Conservation (phyloP, 257 asterid genomes). For the Solanum ossicruentum region DNA sequence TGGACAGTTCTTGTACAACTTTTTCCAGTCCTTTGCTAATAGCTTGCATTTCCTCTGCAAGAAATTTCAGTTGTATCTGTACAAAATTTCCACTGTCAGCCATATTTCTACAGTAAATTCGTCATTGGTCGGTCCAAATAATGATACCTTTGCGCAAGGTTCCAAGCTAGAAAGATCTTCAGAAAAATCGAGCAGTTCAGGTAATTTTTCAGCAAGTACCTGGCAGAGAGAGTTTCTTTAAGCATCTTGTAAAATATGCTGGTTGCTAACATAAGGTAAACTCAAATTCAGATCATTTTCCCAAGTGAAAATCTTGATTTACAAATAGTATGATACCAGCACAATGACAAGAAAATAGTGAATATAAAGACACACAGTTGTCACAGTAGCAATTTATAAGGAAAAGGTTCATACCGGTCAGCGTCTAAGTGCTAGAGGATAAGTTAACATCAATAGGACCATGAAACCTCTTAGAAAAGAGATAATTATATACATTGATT, state of each 20-base stretch:
- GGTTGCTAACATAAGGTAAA: background rate
- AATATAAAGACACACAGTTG: background rate
- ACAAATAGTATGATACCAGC: background rate
- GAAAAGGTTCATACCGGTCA: background rate
- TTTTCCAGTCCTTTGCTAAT: conserved; percentile 89
- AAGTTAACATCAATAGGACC: background rate
- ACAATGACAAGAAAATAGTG: background rate
- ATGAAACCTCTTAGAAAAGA: background rate
- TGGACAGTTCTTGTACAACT: conserved; percentile 75
- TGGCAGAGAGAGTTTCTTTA: conserved; percentile 3
- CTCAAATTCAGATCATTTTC: background rate
- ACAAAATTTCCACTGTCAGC: background rate
- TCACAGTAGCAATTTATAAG: background rate
- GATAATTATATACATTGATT: background rate
- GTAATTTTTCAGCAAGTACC: conserved; percentile 82
- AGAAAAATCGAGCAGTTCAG: conserved; percentile 85
- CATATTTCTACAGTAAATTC: background rate
- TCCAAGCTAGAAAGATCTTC: conserved; percentile 78
- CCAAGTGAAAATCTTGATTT: background rate
- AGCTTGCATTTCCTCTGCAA: conserved; percentile 98
- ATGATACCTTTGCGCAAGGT: conserved; percentile 60
- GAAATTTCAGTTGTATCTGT: conserved; percentile 73
- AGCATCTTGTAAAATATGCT: background rate
- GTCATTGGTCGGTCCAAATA: background rate
- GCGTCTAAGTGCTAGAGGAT: background rate